Evolutionary conservation across 75 land plant genomes (phyloP).

Genomic region (Isoetes taiwanensis): DNA sequence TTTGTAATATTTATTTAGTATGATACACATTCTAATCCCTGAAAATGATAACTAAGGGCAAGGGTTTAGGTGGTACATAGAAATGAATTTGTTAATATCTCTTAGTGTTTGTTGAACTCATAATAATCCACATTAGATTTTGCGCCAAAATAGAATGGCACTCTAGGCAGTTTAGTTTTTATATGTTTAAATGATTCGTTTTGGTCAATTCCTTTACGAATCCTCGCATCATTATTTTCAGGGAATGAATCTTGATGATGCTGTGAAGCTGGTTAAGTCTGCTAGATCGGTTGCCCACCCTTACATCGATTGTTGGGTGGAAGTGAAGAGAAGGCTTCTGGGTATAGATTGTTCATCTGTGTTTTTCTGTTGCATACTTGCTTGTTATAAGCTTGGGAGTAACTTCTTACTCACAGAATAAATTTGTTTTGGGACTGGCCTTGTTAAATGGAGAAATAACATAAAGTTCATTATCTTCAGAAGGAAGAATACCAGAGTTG

Average conservation of each 20-base stretch:
- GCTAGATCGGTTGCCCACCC: constrained; percentile 16
- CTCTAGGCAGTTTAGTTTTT: not conserved
- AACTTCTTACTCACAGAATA: not conserved
- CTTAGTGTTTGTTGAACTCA: not conserved
- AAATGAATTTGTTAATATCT: not conserved
- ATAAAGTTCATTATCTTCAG: too few relatives aligned
- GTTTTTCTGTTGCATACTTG: not conserved
- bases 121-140: not conserved
- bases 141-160: not conserved
- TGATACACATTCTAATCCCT: too few relatives aligned
- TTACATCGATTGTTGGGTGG: constrained; percentile 19
- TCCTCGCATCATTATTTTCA: too few relatives aligned
- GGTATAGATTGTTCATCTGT: not conserved
- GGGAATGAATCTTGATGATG: constrained; percentile 18
- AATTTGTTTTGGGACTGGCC: not conserved
- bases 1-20: not conserved
- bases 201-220: not conserved
- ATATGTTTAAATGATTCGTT: not conserved
- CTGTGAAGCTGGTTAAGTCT: constrained; percentile 11
- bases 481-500: constrained; percentile 11
- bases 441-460: too few relatives aligned
- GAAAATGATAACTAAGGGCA: too few relatives aligned
- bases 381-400: not conserved
- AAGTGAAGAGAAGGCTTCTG: constrained; percentile 14
- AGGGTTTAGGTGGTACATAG: too few relatives aligned